Evolutionary conservation across 306 rosid species (phyloP).

Genomic region (Quercus engelmannii): DNA sequence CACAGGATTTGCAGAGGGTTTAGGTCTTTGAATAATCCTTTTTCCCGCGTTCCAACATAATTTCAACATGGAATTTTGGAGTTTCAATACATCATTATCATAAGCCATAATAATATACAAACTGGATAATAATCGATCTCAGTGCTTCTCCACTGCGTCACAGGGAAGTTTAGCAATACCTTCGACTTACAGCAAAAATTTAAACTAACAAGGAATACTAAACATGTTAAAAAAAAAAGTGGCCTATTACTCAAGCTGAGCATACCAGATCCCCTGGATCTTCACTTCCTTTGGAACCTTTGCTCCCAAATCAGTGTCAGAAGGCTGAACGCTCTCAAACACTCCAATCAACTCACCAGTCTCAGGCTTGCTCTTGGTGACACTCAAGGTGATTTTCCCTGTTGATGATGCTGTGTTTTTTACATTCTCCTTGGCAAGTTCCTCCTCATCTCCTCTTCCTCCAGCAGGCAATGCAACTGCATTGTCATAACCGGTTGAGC

Average conservation of each 20-base stretch:
- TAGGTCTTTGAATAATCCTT: no score
- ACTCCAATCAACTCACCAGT: conserved; percentile 90
- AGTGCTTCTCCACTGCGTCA: conserved; percentile 27
- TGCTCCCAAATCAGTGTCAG: conserved; percentile 97
- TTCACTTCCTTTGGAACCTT: conserved; percentile 92
- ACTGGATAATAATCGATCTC: conserved; percentile 20
- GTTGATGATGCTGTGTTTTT: conserved; percentile 68
- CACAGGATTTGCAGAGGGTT: no score
- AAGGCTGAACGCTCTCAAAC: conserved; percentile 88
- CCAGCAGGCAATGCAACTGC: conserved; percentile 92
- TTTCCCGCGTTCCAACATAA: not conserved
- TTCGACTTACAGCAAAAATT: conserved; percentile 44
- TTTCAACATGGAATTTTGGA: not conserved
- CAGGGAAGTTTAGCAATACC: conserved; percentile 29
- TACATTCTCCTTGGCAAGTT: conserved; percentile 72
- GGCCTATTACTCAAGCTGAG: conserved; percentile 81
- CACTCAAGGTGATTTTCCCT: conserved; percentile 84
- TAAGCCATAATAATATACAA: conserved; percentile 37
- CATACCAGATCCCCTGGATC: conserved; percentile 95
- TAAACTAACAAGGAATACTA: conserved; percentile 22
- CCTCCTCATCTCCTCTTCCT: conserved; percentile 97
- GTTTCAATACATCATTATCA: conserved; percentile 20
- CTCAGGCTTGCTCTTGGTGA: conserved; percentile 81
- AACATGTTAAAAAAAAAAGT: not conserved
- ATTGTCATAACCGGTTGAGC: conserved; percentile 82